Evolutionary conservation across 192 early-diverging fungal species (phyloP), one percentile per base, ranked within the genome.

Genomic region (Backusella australiensis): DNA sequence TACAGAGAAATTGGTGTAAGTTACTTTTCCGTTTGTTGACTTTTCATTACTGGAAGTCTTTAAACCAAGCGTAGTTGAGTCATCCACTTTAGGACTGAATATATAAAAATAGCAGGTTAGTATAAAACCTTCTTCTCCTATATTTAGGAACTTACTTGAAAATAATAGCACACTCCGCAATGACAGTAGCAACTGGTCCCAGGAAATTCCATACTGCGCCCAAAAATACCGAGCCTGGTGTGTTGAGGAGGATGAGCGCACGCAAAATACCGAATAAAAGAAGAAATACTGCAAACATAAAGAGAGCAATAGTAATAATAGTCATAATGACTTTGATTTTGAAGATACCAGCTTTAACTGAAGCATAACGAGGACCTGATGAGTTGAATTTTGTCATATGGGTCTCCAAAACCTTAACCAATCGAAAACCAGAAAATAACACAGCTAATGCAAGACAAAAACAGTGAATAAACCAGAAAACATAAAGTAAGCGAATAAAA

Each of bases 201-300:
- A 80, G 49, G 21, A 46, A 80, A 38, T 41, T 73, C 79, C 79
- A 80, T 12, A 80, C 76, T 19, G 42, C 79, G 41, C 69, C 71
- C 23, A 80, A 36, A 36, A 76, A 23, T 19, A 72, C 38, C 23
- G 36, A 71, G 35, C 79, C 79, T 1, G 67, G 42, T 4, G 41
- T 34, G 17, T 66, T 80, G 19, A 66, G 32, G 23, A 76, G 75
- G 23, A 76, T 80, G 1, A 26, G 19, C 17, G 53, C 14, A 21
- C 79, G 74, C 21, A 80, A 46, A 36, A 76, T 69, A 56, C 79
- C 79, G 69, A 76, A 80, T 1, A 80, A 71, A 29, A 80, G 66
- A 21, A 80, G 72, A 21, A 80, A 76, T 36, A 56, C 8, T 0
- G 79, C 79, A 73, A 80, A 80, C 23, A 69, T 23, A 39, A 59